Evolutionary conservation across 2,329 filamentous ascomycete species (phyloP), one percentile per base, ranked within the genome.

Genomic region (Mollisiaceae sp.): DNA sequence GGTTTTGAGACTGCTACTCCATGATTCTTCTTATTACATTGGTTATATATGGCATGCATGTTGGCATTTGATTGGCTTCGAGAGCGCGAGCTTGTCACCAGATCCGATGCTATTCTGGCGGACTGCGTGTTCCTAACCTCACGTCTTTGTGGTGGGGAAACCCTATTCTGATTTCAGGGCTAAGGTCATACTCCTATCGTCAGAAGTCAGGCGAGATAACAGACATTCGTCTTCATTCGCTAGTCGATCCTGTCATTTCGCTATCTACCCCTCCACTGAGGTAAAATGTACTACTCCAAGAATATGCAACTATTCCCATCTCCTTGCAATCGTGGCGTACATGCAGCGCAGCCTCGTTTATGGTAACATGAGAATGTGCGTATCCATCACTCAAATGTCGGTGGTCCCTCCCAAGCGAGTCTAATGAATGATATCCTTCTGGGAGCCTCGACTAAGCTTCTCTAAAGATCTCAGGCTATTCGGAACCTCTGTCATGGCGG

Each of bases 401-500:
- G 4, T 35, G 24, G 59, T 62, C 38, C 64, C 58, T 64, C 59
- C 56, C 61, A 62, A 68, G 66, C 27, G 14, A 18, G 41, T 57
- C 18, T 54, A 39, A 59, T 47, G 59, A 27, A 47, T 47, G 38
- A 54, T 12, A 32, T 18, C 35, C 54, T 64, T n/a, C 52, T 59
- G 32, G 60, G 61, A 63, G 56, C 41, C 64, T 67, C 58, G 32
- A 50, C 43, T 38, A 35, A 60, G 15, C 2, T 18, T 54, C 24
- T 32, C 11, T 15, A 54, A 32, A 18, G 24, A 54, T 63, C 66
- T 72, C 68, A 72, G 71, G 68, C 69, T 74, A 62, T 70, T 70
- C 64, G 65, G 67, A 67, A 61, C 35, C n/a, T 66, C 62, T 71
- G 65, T 64, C 63, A 66, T 68, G 65, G 52, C 71, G 69, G 72